Evolutionary conservation across 1,284 basidiomycete species (phyloP).

Genomic region (Ganoderma resinaceum): DNA sequence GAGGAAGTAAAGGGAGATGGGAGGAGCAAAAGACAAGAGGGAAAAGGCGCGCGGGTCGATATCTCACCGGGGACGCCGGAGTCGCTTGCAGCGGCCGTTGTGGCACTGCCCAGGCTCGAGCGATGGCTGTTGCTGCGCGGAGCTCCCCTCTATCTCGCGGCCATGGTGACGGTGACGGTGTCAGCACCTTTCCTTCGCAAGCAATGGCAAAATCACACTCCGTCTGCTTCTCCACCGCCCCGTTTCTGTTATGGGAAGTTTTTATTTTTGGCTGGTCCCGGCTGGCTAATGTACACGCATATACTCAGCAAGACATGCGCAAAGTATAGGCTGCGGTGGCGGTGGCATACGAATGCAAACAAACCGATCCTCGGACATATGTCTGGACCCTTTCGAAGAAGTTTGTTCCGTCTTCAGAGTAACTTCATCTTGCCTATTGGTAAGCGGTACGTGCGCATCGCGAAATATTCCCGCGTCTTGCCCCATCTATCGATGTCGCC

Average conservation of each 20-base stretch:
- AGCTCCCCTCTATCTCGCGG: background rate
- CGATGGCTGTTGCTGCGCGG: background rate
- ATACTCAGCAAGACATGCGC: background rate
- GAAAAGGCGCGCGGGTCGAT: constrained; percentile 6
- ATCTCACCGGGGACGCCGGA: constrained; percentile 3
- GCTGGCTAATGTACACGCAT: constrained; percentile 1
- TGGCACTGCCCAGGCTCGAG: constrained; percentile 17
- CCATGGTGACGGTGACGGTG: constrained; percentile 23
- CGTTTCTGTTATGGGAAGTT: constrained; percentile 8
- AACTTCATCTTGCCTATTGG: constrained; percentile 58
- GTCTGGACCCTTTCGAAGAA: background rate
- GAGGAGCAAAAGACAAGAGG: constrained; percentile 14
- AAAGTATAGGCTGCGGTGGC: background rate
- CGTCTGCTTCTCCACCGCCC: constrained; percentile 13
- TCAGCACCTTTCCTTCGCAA: background rate
- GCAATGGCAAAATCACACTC: background rate
- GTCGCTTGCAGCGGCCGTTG: background rate
- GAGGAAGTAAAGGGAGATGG: constrained; percentile 21
- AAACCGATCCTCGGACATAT: background rate
- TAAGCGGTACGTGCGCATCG: constrained; percentile 68
- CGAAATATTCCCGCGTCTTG: constrained; percentile 75
- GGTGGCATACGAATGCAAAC: background rate
- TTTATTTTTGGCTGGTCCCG: constrained; percentile 14
- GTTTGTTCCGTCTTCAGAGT: constrained; percentile 14
- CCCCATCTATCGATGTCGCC: constrained; percentile 67